Evolutionary conservation across 306 rosid species (phyloP).

Genomic region (Medicago lupulina): DNA sequence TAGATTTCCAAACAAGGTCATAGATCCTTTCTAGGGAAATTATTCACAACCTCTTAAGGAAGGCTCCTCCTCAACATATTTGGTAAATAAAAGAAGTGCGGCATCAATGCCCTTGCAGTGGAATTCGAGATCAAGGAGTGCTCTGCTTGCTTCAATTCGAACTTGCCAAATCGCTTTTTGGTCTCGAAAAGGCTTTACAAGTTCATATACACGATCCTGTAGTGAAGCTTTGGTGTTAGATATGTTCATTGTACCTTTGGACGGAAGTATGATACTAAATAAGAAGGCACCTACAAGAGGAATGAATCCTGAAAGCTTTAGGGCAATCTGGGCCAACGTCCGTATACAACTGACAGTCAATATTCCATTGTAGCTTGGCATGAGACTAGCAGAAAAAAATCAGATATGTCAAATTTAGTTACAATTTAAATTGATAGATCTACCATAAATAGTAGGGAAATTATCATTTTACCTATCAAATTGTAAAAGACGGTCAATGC

Average conservation of each 20-base stretch:
- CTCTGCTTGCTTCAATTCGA: slow-evolving; percentile 85
- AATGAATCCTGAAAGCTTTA: slow-evolving; percentile 80
- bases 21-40: slow-evolving; percentile 25
- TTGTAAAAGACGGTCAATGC: slow-evolving; percentile 86
- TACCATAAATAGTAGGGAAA: slow-evolving; percentile 33
- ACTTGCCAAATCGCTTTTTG: slow-evolving; percentile 77
- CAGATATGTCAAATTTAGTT: slow-evolving; percentile 43
- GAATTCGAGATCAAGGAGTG: slow-evolving; percentile 94
- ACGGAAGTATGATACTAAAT: slow-evolving; percentile 29
- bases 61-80: slow-evolving; percentile 78
- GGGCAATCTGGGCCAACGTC: slow-evolving; percentile 90
- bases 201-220: slow-evolving; percentile 87
- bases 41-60: slow-evolving; percentile 76
- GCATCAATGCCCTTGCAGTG: slow-evolving; percentile 82
- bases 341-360: slow-evolving; percentile 88
- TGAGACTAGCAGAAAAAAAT: slow-evolving; percentile 72
- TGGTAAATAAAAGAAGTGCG: slow-evolving; percentile 68
- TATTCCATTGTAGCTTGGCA: slow-evolving; percentile 96
- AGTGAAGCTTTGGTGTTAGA: slow-evolving; percentile 41
- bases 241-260: slow-evolving; percentile 33
- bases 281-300: slow-evolving; percentile 69
- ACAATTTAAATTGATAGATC: slow-evolving; percentile 42
- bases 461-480: slow-evolving; percentile 78
- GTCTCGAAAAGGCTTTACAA: slow-evolving; percentile 77
- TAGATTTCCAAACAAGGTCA: slow-evolving; percentile 6